Evolutionary conservation across 2,329 filamentous ascomycete species (phyloP).

Genomic region (Aspergillus neoniger): DNA sequence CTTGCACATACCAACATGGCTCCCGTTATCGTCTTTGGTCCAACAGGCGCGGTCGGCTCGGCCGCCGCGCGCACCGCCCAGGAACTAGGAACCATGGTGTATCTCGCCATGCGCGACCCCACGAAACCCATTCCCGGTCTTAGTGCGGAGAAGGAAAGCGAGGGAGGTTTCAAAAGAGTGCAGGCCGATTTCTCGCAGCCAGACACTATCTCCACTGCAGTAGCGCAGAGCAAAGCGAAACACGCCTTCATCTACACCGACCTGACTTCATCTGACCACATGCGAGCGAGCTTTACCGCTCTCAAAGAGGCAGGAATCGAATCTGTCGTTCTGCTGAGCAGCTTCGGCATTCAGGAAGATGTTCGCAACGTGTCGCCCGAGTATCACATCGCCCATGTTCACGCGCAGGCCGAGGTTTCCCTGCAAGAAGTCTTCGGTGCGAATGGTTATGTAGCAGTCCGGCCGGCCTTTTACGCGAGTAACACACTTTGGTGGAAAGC

Average conservation of each 20-base stretch:
- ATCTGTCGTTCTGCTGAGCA: constrained; percentile 52
- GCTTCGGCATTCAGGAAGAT: constrained; percentile 36
- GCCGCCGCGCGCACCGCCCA: constrained; percentile 43
- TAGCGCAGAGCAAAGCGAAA: constrained; percentile 44
- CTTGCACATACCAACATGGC: neutral
- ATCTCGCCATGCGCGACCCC: constrained; percentile 52
- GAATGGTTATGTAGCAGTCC: constrained; percentile 42
- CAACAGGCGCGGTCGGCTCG: constrained; percentile 51
- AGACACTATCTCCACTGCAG: constrained; percentile 43
- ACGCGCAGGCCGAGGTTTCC: constrained; percentile 49
- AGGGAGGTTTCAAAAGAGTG: constrained; percentile 39
- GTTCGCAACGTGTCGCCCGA: constrained; percentile 26
- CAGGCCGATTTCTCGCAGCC: constrained; percentile 51
- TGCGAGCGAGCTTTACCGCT: constrained; percentile 45
- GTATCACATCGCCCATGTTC: constrained; percentile 42
- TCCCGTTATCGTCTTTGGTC: constrained; percentile 52
- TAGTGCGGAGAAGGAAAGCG: constrained; percentile 27
- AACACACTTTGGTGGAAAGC: constrained; percentile 40
- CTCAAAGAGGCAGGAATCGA: constrained; percentile 50
- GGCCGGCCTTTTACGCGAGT: constrained; percentile 49
- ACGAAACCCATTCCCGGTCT: constrained; percentile 47
- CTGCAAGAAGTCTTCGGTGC: constrained; percentile 46
- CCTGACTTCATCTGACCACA: constrained; percentile 35
- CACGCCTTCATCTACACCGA: constrained; percentile 53
- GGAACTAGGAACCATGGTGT: constrained; percentile 46